phyloP scores from a whole-genome alignment of 805 yeast genomes.

The Blastobotrys peoriensis region DNA sequence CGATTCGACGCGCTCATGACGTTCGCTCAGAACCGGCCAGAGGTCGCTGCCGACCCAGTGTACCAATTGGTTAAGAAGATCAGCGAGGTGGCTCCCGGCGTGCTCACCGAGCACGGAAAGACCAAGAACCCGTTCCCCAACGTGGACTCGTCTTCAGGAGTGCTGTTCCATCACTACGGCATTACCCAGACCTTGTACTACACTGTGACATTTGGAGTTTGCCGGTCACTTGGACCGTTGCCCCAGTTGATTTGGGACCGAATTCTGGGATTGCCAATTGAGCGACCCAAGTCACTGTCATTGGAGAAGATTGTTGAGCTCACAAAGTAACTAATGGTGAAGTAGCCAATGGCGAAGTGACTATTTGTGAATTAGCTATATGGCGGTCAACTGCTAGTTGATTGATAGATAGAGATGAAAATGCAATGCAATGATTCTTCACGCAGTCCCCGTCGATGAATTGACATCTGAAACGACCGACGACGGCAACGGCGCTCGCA shows the following conservation, averaged over 20 bases:
- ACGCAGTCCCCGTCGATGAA: neutral
- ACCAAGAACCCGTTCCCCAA: constrained; percentile 93
- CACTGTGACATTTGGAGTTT: constrained; percentile 81
- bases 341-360: too few relatives aligned
- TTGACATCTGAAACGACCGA: neutral
- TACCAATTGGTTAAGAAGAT: constrained; percentile 73
- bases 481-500: too few relatives aligned
- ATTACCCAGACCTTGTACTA: constrained; percentile 75
- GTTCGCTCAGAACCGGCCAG: constrained; percentile 50
- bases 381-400: too few relatives aligned
- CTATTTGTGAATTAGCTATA: too few relatives aligned
- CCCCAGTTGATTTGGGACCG: constrained; percentile 83
- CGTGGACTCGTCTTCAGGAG: constrained; percentile 86
- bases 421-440: neutral
- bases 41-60: constrained; percentile 62
- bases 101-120: constrained; percentile 77
- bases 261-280: constrained; percentile 75
- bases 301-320: constrained; percentile 86
- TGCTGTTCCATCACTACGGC: constrained; percentile 78
- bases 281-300: constrained; percentile 90
- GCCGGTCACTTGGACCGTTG: constrained; percentile 80
- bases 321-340: constrained; percentile 28
- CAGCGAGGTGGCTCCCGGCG: constrained; percentile 78
- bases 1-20: constrained; percentile 82
- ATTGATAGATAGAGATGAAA: too few relatives aligned